Conservation (phyloP, 2,329 filamentous ascomycete genomes). For the Epichloe sylvatica region DNA sequence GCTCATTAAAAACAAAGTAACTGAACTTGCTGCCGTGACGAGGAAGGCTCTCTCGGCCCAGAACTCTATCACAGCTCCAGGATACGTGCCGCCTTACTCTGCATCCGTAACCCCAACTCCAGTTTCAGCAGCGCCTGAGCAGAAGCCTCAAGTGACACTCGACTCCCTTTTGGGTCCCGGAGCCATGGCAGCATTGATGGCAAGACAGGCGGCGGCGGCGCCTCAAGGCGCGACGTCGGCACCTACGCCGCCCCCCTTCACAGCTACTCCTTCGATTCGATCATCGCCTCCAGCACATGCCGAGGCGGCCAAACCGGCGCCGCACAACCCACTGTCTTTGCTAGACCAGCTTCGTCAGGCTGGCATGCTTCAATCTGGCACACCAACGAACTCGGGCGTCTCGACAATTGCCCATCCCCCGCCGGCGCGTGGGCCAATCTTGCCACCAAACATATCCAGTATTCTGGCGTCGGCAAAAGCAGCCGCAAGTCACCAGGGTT, state of each 20-base stretch:
- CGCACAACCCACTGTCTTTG: slow-evolving; percentile 41
- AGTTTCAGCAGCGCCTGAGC: slow-evolving; percentile 19
- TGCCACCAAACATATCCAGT: slow-evolving; percentile 24
- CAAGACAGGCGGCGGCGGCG: slow-evolving; percentile 36
- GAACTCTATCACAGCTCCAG: slow-evolving; percentile 26
- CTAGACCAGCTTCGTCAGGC: slow-evolving; percentile 55
- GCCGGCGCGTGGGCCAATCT: slow-evolving; percentile 16
- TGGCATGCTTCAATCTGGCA: slow-evolving; percentile 44
- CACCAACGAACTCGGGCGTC: slow-evolving; percentile 23
- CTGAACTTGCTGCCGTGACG: slow-evolving; percentile 53
- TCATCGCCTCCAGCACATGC: slow-evolving; percentile 34
- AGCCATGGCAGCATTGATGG: slow-evolving; percentile 44
- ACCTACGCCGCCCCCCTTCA: slow-evolving; percentile 20
- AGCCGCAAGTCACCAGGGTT: slow-evolving; percentile 9
- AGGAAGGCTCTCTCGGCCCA: slow-evolving; percentile 36
- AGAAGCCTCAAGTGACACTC: slow-evolving; percentile 31
- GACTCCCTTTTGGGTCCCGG: slow-evolving; percentile 46
- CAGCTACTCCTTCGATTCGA: slow-evolving; percentile 25
- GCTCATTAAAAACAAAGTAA: slow-evolving; percentile 73
- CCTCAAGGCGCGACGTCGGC: slow-evolving; percentile 32
- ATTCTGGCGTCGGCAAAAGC: slow-evolving; percentile 21
- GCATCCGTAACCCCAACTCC: slow-evolving; percentile 20
- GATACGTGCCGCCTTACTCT: slow-evolving; percentile 21
- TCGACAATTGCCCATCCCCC: slow-evolving; percentile 19
- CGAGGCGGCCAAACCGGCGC: slow-evolving; percentile 20